A percentile compares a stretch with the other conserved stretches of the same genome.
phyloP scores from a whole-genome alignment of 2,329 filamentous ascomycete genomes.

The Dendryphion nanum region DNA sequence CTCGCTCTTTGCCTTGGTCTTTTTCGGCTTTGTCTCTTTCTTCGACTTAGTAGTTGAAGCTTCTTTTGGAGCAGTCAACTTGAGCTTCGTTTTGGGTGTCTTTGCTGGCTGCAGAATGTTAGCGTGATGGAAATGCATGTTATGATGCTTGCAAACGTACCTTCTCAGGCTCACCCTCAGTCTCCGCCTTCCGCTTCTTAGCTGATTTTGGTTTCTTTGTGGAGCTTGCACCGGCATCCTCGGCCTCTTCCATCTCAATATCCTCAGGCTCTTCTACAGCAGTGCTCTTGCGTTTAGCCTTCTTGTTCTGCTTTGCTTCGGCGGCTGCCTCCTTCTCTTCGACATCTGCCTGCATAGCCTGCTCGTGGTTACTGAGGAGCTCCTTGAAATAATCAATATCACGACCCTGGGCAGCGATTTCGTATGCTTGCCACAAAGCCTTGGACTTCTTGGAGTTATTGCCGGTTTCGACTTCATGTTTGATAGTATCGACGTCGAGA shows the following conservation, averaged over 20 bases:
- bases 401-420: constrained; percentile 75
- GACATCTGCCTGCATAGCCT: constrained; percentile 54
- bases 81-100: constrained; percentile 51
- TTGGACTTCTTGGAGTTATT: constrained; percentile 86
- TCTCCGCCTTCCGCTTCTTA: constrained; percentile 74
- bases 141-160: too few relatives aligned
- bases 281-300: constrained; percentile 47
- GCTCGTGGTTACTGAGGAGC: constrained; percentile 62
- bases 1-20: constrained; percentile 52
- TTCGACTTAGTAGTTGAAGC: constrained; percentile 53
- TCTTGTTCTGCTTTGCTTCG: constrained; percentile 59
- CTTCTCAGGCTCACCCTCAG: constrained; percentile 69
- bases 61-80: constrained; percentile 43
- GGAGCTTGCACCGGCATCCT: constrained; percentile 39
- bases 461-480: constrained; percentile 66
- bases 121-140: too few relatives aligned
- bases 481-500: constrained; percentile 71
- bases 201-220: constrained; percentile 35
- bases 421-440: constrained; percentile 73
- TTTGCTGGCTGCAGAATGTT: constrained; percentile 44
- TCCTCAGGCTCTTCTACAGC: constrained; percentile 33
- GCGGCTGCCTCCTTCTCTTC: constrained; percentile 68
- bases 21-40: constrained; percentile 58
- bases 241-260: constrained; percentile 40
- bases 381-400: constrained; percentile 81